Evolutionary conservation across 345 rosid genomes (phyloP).

Genomic region (Pelargonium nanum): DNA sequence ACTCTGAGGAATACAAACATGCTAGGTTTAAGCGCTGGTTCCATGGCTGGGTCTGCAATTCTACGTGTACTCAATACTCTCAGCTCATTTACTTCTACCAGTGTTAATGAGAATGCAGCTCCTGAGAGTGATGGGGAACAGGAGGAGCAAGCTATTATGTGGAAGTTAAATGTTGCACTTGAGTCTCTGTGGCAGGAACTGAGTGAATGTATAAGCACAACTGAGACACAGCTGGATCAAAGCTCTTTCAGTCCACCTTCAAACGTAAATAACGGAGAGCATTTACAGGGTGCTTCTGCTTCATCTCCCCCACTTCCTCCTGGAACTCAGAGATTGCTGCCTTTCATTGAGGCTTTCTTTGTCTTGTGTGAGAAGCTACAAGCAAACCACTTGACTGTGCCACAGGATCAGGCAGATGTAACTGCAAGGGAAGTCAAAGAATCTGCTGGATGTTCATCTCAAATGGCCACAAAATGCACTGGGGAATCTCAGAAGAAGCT

Average conservation of each 20-base stretch:
- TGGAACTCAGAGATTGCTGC: constrained; percentile 85
- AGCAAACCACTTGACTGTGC: constrained; percentile 37
- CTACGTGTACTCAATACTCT: constrained; percentile 83
- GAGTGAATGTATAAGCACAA: constrained; percentile 77
- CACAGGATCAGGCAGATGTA: constrained; percentile 56
- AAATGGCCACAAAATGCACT: constrained; percentile 20
- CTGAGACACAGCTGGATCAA: constrained; percentile 77
- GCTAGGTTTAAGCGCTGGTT: constrained; percentile 77
- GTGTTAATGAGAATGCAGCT: constrained; percentile 27
- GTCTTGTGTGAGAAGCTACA: constrained; percentile 87
- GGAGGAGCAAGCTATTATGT: constrained; percentile 65
- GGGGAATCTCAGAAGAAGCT: constrained; percentile 57
- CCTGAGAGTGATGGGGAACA: constrained; percentile 35
- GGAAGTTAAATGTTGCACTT: constrained; percentile 60
- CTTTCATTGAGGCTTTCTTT: constrained; percentile 94
- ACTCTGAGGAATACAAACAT: constrained; percentile 63
- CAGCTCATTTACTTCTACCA: constrained; percentile 47
- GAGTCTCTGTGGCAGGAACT: constrained; percentile 91
- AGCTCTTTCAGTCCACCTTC: constrained; percentile 32
- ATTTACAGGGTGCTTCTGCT: constrained; percentile 47
- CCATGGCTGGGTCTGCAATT: constrained; percentile 90
- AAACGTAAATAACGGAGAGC: constrained; percentile 43
- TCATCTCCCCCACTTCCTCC: constrained; percentile 65
- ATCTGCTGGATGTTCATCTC: constrained; percentile 45
- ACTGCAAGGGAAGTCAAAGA: constrained; percentile 87